Evolutionary conservation across 2,329 filamentous ascomycete species (phyloP), one percentile per base, ranked within the genome.

Genomic region (Aspergillus sp.): DNA sequence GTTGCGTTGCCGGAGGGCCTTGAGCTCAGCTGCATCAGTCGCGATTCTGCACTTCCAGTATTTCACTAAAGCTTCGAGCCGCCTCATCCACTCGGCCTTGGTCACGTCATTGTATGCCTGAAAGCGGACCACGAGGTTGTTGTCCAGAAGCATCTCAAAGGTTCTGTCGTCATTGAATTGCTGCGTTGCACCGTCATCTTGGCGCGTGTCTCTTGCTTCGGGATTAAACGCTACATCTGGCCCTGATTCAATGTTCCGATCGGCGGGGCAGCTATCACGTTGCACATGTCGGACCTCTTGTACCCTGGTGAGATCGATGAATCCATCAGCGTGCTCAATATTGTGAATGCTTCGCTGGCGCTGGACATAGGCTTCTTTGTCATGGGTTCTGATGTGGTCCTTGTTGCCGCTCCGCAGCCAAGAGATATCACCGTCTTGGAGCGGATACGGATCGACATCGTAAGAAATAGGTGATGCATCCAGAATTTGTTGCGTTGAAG

Each of bases 11-110:
- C 87, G 82, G 4, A 86, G 81, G 1, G 77, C 74, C 65, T 87
- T 87, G 68, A 86, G 82, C 23, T 86, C 81, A 10, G 78, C 76
- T 61, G 86, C 81, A 67, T 90, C 87, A 7, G 80, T 79, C 15
- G 79, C 78, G 3, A 78, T 79, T 51, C 87, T 84, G 30, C 76
- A 72, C 63, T 82, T 86, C 87, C 87, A 90, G 74, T 89, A 90
- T 49, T 79, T 82, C 32, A 83, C 79, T 10, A 90, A 74, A 6
- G 80, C 78, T 15, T 79, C 79, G 2, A 90, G 77, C 28, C 87
- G 81, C 32, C 78, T 79, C 59, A 88, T 82, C 87, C 87, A 90
- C 69, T 88, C 83, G 63, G 85, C 80, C 53, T 85, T 83, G 4
- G 86, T 85, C 15, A 74, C 70, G 57, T 79, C 78, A 69, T 87